Evolutionary conservation across 2,329 filamentous ascomycete genomes (phyloP).

Genomic region (Penicillium sp.): DNA sequence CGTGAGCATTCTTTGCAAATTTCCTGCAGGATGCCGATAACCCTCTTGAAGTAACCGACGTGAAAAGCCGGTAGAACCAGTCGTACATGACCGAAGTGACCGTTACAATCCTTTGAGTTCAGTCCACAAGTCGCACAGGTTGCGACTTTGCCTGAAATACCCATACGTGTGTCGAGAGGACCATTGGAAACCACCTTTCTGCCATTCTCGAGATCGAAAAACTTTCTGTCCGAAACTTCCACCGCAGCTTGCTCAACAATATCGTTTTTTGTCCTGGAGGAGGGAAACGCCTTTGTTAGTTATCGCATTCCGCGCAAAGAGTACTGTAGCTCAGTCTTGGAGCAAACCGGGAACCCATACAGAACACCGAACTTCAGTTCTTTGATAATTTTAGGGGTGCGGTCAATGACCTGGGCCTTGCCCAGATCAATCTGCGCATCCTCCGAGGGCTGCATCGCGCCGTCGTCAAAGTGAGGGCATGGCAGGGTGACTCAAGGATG

Average conservation of each 20-base stretch:
- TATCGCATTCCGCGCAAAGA: conserved; percentile 11
- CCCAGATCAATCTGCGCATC: conserved; percentile 50
- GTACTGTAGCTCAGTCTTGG: background rate
- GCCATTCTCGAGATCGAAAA: conserved; percentile 85
- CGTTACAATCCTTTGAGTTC: conserved; percentile 79
- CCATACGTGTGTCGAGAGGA: conserved; percentile 83
- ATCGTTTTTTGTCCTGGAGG: conserved; percentile 76
- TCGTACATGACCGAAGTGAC: conserved; percentile 92
- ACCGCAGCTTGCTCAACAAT: conserved; percentile 94
- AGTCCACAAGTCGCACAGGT: conserved; percentile 82
- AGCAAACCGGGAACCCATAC: conserved; percentile 46
- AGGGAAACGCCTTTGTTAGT: conserved; percentile 15
- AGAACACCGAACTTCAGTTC: conserved; percentile 93
- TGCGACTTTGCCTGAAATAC: conserved; percentile 80
- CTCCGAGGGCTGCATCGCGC: conserved; percentile 44
- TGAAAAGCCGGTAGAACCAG: conserved; percentile 92
- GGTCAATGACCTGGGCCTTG: conserved; percentile 89
- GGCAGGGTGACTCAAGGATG: conserved; percentile 31
- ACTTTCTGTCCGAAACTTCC: conserved; percentile 88
- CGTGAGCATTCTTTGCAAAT: conserved; percentile 94
- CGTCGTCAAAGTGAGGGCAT: conserved; percentile 39
- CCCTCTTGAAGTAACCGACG: conserved; percentile 92
- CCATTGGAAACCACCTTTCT: conserved; percentile 78
- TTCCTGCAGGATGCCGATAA: conserved; percentile 86
- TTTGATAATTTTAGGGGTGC: conserved; percentile 86